A percentile compares a stretch with the other conserved stretches of the same genome.
Evolutionary conservation across 31 red algal genomes (phyloP).

Genomic region (Pterothamnion heteromorphum): DNA sequence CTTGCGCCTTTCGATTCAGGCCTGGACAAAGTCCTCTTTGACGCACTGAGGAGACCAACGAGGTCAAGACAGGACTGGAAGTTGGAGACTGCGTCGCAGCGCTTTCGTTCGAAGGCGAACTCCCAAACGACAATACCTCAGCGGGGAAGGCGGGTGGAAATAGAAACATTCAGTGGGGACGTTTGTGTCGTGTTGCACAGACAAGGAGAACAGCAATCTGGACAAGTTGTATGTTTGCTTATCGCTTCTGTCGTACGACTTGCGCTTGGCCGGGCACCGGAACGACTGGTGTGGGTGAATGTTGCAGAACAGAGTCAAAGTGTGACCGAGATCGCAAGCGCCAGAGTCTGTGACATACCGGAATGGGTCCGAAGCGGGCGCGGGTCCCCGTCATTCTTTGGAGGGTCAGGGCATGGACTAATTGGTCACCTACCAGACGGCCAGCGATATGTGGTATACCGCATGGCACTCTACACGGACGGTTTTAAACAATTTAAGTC

Average conservation of each 20-base stretch:
- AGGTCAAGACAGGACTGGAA: not conserved
- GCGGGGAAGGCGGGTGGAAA: not conserved
- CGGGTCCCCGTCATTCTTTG: not conserved
- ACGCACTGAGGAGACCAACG: not conserved
- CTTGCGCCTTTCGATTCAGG: not conserved
- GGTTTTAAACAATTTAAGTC: not conserved
- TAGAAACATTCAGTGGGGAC: not conserved
- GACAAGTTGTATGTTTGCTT: not conserved
- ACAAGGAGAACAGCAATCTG: not conserved
- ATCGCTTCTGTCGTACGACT: not conserved
- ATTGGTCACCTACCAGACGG: not conserved
- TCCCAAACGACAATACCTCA: conserved; percentile 3
- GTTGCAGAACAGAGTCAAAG: not conserved
- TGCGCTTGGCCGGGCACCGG: not conserved
- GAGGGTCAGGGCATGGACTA: not conserved
- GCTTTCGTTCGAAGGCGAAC: not conserved
- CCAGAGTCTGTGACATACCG: not conserved
- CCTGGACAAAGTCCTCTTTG: not conserved
- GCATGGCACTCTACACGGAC: not conserved
- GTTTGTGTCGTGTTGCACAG: not conserved
- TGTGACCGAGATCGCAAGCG: not conserved
- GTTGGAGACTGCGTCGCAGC: not conserved
- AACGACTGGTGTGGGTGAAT: not conserved
- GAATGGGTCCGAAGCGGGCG: not conserved
- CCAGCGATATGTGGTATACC: not conserved